Percentiles rank a stretch among this genome's conserved stretches.
These are phyloP conservation scores for Alopecurus myosuroides DNA, from an alignment of 176 grass and related monocot genomes.

Conservation along the genomic window DNA sequence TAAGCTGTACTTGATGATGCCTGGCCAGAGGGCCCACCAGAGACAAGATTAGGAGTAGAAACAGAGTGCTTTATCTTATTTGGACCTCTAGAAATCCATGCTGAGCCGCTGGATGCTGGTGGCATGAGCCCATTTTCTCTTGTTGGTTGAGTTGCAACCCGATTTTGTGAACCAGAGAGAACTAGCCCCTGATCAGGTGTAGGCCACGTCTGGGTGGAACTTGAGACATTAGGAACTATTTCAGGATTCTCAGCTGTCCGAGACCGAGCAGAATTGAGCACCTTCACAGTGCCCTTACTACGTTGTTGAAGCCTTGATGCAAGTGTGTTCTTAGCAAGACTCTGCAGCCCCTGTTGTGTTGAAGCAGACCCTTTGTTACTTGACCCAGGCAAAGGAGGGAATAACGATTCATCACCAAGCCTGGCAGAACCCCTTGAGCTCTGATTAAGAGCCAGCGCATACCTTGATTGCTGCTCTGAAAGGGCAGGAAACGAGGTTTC, in stretches of 20 bases:
- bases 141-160: constrained; percentile 15
- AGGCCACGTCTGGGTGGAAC: constrained; percentile 36
- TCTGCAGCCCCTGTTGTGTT: constrained; percentile 49
- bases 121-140: constrained; percentile 38
- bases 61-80: constrained; percentile 61
- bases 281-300: constrained; percentile 44
- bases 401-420: constrained; percentile 68
- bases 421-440: constrained; percentile 45
- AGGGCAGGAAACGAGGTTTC: constrained; percentile 61
- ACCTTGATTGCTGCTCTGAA: constrained; percentile 61
- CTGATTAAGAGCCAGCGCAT: constrained; percentile 72
- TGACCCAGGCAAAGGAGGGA: constrained; percentile 85
- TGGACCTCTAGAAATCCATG: constrained; percentile 37
- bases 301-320: constrained; percentile 71
- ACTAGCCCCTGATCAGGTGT: constrained; percentile 35
- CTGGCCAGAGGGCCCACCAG: constrained; percentile 36
- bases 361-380: constrained; percentile 49
- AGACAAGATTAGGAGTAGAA: constrained; percentile 51
- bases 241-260: constrained; percentile 42
- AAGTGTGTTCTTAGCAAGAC: constrained; percentile 68
- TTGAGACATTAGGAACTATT: constrained; percentile 22
- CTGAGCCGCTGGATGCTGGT: constrained; percentile 27
- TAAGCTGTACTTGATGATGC: constrained; percentile 33
- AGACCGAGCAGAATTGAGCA: constrained; percentile 49
- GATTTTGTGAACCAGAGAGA: constrained; percentile 34